A percentile compares a stretch with the other conserved stretches of the same genome.
Conservation (phyloP, 192 early-diverging fungal genomes). For the Endogone sp. region DNA sequence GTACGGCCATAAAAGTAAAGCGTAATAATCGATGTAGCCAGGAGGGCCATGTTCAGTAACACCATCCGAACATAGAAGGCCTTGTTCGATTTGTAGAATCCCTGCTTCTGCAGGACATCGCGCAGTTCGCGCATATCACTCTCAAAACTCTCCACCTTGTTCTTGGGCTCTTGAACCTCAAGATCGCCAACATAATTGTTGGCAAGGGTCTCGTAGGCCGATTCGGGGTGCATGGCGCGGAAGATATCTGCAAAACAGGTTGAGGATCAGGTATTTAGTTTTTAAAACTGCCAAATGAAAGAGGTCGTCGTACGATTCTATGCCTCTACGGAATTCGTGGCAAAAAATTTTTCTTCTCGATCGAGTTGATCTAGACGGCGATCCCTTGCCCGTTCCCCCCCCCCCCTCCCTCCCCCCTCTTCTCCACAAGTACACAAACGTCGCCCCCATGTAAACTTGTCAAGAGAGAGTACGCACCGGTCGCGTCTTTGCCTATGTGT, state of each 20-base stretch:
- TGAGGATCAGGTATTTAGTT: constrained; percentile 1
- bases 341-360: too few relatives aligned
- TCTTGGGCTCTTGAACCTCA: constrained; percentile 20
- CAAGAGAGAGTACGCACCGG: constrained; percentile 37
- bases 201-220: constrained; percentile 59
- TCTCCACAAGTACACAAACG: too few relatives aligned
- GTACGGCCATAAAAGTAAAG: constrained; percentile 49
- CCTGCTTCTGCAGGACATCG: constrained; percentile 42
- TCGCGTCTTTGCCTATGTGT: constrained; percentile 69
- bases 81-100: constrained; percentile 62
- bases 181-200: constrained; percentile 78
- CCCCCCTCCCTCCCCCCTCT: too few relatives aligned
- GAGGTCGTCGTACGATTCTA: too few relatives aligned
- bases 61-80: constrained; percentile 68
- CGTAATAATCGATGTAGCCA: constrained; percentile 40
- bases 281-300: neutral
- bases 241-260: constrained; percentile 56
- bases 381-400: too few relatives aligned
- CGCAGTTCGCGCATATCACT: constrained; percentile 59
- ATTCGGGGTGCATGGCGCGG: constrained; percentile 69
- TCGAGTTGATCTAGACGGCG: too few relatives aligned
- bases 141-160: constrained; percentile 51
- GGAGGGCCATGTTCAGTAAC: constrained; percentile 47
- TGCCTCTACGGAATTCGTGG: too few relatives aligned
- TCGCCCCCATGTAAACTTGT: too few relatives aligned